Conservation (phyloP, 78 protist species). For the Ministeria vibrans region DNA sequence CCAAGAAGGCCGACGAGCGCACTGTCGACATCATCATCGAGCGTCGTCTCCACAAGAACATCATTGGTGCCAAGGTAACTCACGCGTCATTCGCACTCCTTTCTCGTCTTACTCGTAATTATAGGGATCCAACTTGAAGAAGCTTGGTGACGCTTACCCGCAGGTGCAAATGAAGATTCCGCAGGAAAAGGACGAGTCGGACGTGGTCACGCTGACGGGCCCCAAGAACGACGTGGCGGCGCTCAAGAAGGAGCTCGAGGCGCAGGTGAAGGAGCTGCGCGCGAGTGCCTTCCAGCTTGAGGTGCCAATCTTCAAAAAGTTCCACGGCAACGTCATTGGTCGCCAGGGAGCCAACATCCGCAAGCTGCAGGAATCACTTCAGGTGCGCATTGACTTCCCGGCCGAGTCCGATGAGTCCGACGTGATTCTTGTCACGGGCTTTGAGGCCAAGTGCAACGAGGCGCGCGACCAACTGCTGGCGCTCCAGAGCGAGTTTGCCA, state of each 20-base stretch:
- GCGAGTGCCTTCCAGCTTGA: background rate
- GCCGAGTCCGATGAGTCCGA: background rate
- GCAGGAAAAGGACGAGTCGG: background rate
- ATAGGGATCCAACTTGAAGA: too few relatives aligned
- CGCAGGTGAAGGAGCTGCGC: slow-evolving; percentile 6
- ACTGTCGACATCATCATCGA: background rate
- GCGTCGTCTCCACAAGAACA: background rate
- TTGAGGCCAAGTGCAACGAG: background rate
- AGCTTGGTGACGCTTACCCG: background rate
- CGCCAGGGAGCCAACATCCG: background rate
- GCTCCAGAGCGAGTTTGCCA: slow-evolving; percentile 3
- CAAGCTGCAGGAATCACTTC: background rate
- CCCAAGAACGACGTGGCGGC: background rate
- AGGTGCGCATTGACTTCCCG: background rate
- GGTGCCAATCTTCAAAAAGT: background rate
- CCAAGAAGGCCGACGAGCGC: background rate
- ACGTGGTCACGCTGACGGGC: background rate
- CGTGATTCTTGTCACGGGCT: background rate
- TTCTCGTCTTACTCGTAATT: too few relatives aligned
- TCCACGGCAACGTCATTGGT: slow-evolving; percentile 9
- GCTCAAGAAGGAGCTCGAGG: background rate
- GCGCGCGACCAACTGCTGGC: background rate
- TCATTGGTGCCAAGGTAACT: background rate
- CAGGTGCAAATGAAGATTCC: background rate
- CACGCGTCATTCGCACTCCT: too few relatives aligned